Conservation (phyloP, 257 asterid genomes). For the Henckelia pumila region DNA sequence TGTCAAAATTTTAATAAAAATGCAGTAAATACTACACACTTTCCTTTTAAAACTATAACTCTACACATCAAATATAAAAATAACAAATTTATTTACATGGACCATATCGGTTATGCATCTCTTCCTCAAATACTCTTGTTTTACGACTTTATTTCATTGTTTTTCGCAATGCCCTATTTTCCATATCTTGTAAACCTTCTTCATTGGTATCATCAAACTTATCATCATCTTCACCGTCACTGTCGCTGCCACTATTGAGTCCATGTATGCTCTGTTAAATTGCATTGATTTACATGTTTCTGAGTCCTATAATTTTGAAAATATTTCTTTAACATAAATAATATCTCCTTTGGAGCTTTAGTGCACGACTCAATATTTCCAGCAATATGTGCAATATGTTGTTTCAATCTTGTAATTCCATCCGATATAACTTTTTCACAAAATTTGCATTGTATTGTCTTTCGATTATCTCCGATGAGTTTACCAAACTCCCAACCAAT, state of each 20-base stretch:
- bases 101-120: background rate
- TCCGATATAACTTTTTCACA: background rate
- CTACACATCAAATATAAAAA: too few relatives aligned
- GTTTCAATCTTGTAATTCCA: background rate
- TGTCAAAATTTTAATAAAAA: too few relatives aligned
- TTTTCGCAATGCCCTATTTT: background rate
- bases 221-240: background rate
- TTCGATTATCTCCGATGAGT: background rate
- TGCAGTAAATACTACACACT: too few relatives aligned
- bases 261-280: background rate
- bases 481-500: background rate
- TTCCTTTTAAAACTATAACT: too few relatives aligned
- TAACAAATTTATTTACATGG: too few relatives aligned
- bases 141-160: background rate
- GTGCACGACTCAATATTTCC: background rate
- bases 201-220: too few relatives aligned
- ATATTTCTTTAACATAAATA: too few relatives aligned
- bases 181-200: too few relatives aligned
- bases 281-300: too few relatives aligned
- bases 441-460: background rate
- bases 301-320: too few relatives aligned
- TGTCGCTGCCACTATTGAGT: background rate
- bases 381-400: background rate
- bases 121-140: background rate
- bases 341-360: background rate